Conservation (phyloP, 371 early-diverging fungal species). For the Rhizopus delemar region DNA sequence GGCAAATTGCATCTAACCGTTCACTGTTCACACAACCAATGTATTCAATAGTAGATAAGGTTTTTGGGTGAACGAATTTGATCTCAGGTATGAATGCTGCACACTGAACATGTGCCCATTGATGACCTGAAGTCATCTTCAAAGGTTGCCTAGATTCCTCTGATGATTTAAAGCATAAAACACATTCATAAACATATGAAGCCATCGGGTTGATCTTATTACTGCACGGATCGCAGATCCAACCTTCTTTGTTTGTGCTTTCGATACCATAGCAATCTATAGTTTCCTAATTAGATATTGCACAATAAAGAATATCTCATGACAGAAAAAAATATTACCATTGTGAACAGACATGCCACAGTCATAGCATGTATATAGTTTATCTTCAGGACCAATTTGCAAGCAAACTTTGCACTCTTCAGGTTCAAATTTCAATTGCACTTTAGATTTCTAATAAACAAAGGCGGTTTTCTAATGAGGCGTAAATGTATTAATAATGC, state of each 20-base stretch:
- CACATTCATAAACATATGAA: conserved; percentile 65
- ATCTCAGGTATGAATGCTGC: conserved; percentile 83
- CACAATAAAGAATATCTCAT: background rate
- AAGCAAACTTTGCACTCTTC: conserved; percentile 59
- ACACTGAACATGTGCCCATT: conserved; percentile 95
- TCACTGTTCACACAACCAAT: conserved; percentile 65
- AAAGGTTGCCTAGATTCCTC: conserved; percentile 58
- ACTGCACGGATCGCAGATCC: conserved; percentile 67
- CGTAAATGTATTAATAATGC: no score
- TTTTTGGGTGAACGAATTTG: conserved; percentile 61
- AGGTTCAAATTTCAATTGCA: conserved; percentile 15
- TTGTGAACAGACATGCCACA: conserved; percentile 67
- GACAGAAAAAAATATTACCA: conserved; percentile 33
- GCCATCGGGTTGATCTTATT: conserved; percentile 61
- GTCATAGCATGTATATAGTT: conserved; percentile 53
- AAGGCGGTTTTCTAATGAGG: background rate
- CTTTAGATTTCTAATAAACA: conserved; percentile 1
- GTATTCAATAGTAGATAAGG: conserved; percentile 78
- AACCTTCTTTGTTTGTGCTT: conserved; percentile 28
- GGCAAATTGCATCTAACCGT: conserved; percentile 63
- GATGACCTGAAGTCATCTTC: conserved; percentile 83
- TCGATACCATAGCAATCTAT: conserved; percentile 57
- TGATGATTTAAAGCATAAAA: conserved; percentile 55
- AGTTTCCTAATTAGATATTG: background rate
- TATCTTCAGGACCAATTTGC: conserved; percentile 24